Evolutionary conservation across 1,284 basidiomycete genomes (phyloP).

Genomic region (Trametes hirsuta): DNA sequence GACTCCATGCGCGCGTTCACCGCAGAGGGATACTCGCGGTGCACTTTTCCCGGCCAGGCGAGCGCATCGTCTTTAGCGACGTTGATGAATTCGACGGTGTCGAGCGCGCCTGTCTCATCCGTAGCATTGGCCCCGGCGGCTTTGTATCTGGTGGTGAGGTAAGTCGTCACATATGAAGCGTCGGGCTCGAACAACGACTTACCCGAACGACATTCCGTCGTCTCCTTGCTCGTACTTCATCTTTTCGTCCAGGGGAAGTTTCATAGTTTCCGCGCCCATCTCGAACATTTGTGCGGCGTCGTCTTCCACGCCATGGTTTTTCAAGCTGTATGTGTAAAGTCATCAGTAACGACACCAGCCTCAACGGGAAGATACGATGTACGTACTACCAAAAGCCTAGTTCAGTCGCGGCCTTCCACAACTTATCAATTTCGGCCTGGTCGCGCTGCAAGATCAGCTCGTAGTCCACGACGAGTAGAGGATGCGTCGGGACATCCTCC

Average conservation of each 20-base stretch:
- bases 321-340: constrained; percentile 25
- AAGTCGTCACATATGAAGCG: neutral
- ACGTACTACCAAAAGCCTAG: constrained; percentile 42
- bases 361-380: constrained; percentile 29
- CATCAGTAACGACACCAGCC: neutral
- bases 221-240: constrained; percentile 44
- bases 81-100: constrained; percentile 40
- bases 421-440: constrained; percentile 30
- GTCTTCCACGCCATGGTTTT: constrained; percentile 40
- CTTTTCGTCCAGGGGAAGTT: constrained; percentile 41
- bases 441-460: constrained; percentile 31
- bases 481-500: constrained; percentile 37
- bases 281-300: constrained; percentile 40
- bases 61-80: constrained; percentile 38
- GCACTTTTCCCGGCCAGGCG: constrained; percentile 34
- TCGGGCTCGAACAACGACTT: neutral
- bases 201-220: constrained; percentile 39
- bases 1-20: constrained; percentile 3
- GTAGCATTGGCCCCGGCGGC: constrained; percentile 38
- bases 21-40: constrained; percentile 38
- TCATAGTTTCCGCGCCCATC: constrained; percentile 41
- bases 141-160: constrained; percentile 34
- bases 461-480: constrained; percentile 42
- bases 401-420: constrained; percentile 38
- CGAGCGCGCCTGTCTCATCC: constrained; percentile 37